Evolutionary conservation across 495 filamentous ascomycete genomes (phyloP), one percentile per base, ranked within the genome.

Genomic region (Neurospora sp.): DNA sequence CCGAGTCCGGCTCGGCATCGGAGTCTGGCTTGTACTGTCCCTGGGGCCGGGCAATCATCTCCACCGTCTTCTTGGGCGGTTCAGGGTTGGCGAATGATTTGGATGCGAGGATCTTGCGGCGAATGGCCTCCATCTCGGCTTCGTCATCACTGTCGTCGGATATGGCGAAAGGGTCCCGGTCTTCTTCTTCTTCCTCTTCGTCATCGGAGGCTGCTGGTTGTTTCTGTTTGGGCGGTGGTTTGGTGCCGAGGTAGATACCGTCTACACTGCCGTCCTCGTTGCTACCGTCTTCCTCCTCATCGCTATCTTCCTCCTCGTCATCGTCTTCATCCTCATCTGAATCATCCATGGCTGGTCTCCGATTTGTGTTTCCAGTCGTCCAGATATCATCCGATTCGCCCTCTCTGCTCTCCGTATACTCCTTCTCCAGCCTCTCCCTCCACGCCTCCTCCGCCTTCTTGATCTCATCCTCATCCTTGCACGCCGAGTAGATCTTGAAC

Each of bases 121-220:
- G 86, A 38, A 99, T 89, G 75, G 96, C 94, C 48, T 93, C 94
- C 92, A 97, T 98, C 78, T 96, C 92, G 71, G 90, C 92, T 71
- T 91, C 91, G 68, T 93, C 92, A 76, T 96, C 92, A 16, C 92
- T 90, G 12, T 92, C 74, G 6, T 91, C 90, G 42, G 92, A 92
- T 45, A 95, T 87, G 31, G 88, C 91, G 72, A 89, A 92, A 1
- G 89, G 90, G 75, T 95, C 89, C 76, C 82, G 87, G 82, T 84
- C 39, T 79, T 81, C 65, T 48, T 77, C 68, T 70, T 82, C 68
- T 71, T 82, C 59, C 45, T 70, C 10, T 39, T 53, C 45, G 38
- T 10, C 41, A 7, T 41, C 40, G 38, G 38, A 39, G 38, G 38
- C 38, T 39, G 53, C 53, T 27, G 22, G 53, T 16, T 61, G 53